Conservation (phyloP, 225 moss, liverwort and hornwort species). For the Neckera pumila region DNA sequence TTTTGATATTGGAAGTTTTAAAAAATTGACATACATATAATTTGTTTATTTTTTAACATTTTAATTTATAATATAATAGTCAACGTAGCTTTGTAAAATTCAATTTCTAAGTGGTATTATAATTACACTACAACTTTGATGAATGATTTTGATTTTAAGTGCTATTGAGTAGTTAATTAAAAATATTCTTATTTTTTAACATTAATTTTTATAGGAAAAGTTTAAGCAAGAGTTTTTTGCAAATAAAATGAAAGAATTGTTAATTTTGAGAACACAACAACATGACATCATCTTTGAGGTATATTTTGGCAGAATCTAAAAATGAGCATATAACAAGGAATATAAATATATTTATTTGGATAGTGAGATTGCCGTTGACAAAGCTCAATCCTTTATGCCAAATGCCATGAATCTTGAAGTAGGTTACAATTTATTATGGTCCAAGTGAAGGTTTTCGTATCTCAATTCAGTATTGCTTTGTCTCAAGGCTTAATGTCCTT, state of each 20-base stretch:
- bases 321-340: not conserved
- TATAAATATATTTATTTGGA: not conserved
- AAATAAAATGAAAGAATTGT: slow-evolving; percentile 20
- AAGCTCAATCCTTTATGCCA: not conserved
- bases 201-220: not conserved
- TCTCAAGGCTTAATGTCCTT: not conserved
- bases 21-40: not conserved
- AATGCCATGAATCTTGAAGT: not conserved
- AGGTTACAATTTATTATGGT: not conserved
- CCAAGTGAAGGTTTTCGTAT: not conserved
- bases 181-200: no score
- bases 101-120: not conserved
- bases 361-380: not conserved
- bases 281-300: slow-evolving; percentile 19
- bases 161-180: not conserved
- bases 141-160: not conserved
- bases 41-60: not conserved
- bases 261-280: slow-evolving; percentile 14
- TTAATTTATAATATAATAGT: not conserved
- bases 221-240: slow-evolving; percentile 18
- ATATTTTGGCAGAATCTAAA: not conserved
- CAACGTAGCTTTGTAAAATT: not conserved
- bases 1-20: accelerated
- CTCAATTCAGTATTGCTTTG: not conserved
- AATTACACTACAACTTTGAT: not conserved